Percentiles rank a stretch among this genome's conserved stretches.
Evolutionary conservation across 495 filamentous ascomycete genomes (phyloP).

Genomic region (Chaetomium fimeti): DNA sequence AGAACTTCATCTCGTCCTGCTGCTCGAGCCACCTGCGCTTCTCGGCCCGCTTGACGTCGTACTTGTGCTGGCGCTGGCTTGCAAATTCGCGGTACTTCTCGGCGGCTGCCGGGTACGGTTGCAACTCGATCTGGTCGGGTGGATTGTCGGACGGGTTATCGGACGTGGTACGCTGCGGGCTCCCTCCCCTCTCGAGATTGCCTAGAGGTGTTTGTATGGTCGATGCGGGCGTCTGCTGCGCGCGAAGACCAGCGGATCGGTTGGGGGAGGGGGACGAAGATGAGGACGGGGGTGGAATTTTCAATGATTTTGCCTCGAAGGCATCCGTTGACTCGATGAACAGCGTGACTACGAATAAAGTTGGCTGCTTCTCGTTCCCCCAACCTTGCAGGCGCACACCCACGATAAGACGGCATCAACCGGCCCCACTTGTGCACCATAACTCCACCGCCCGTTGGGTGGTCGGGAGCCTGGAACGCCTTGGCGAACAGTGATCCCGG

Average conservation of each 20-base stretch:
- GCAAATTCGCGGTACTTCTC: slow-evolving; percentile 10
- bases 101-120: slow-evolving; percentile 29
- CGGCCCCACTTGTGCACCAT: neutral
- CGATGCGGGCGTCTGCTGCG: slow-evolving; percentile 27
- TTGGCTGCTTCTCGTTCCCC: neutral
- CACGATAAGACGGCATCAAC: neutral
- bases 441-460: neutral
- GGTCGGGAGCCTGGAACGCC: slow-evolving; percentile 6
- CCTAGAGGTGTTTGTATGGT: slow-evolving; percentile 25
- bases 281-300: slow-evolving; percentile 38
- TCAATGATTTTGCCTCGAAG: slow-evolving; percentile 32
- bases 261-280: slow-evolving; percentile 43
- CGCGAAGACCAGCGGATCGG: slow-evolving; percentile 28
- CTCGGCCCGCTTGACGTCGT: slow-evolving; percentile 42
- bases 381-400: neutral
- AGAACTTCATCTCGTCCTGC: slow-evolving; percentile 97
- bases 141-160: slow-evolving; percentile 1
- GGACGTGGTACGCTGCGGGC: slow-evolving; percentile 21
- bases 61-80: slow-evolving; percentile 25
- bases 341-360: neutral
- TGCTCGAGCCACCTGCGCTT: slow-evolving; percentile 58
- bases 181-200: slow-evolving; percentile 45
- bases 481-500: neutral
- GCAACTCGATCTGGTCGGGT: slow-evolving; percentile 40
- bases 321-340: slow-evolving; percentile 4